Evolutionary conservation across 345 rosid genomes (phyloP), one percentile per base, ranked within the genome.

Genomic region (Bruguiera sexangula): DNA sequence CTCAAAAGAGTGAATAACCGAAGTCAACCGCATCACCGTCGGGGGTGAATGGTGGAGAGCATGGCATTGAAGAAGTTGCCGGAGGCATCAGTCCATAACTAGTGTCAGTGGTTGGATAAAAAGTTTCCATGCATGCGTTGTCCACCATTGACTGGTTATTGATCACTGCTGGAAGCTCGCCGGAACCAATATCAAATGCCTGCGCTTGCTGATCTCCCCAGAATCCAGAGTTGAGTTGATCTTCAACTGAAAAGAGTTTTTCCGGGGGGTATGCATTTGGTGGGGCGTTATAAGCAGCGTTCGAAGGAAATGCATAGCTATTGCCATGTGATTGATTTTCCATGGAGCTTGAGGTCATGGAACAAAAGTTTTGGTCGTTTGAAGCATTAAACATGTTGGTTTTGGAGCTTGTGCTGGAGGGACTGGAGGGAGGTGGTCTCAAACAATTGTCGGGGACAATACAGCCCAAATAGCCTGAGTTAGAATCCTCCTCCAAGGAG

Each of bases 401-500:
- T 34, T 19, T 54, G 54, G 63, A 20, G 63, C 43, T 39, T 64
- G 63, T 13, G 32, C 69, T 31, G 15, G 69, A 62, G 59, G 80
- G 73, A 50, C 67, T 68, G 16, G 88, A 70, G 64, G 96, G 83
- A 43, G 96, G 70, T 34, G 75, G 98, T 72, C 87, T 89, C 68
- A 94, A 78, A 86, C 98, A 94, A 80, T 78, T 88, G 61, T 87
- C 88, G 31, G 98, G 98, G 62, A 94, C 98, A 79, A 94, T 87
- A 86, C 96, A 89, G 74, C 86, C 88, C 84, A 94, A 78, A 84
- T 91, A 91, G 56, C 98, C 98, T 0, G 98, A 94, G 83, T 91
- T 92, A 53, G 76, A 71, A 32, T 81, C 68, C 43, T 74, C 69
- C 9, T 39, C 21, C 50, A 43, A 3, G 34, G 81, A 79, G 79